Evolutionary conservation across 805 yeast species (phyloP).

Genomic region (Wickerhamiella kurtzmanii): DNA sequence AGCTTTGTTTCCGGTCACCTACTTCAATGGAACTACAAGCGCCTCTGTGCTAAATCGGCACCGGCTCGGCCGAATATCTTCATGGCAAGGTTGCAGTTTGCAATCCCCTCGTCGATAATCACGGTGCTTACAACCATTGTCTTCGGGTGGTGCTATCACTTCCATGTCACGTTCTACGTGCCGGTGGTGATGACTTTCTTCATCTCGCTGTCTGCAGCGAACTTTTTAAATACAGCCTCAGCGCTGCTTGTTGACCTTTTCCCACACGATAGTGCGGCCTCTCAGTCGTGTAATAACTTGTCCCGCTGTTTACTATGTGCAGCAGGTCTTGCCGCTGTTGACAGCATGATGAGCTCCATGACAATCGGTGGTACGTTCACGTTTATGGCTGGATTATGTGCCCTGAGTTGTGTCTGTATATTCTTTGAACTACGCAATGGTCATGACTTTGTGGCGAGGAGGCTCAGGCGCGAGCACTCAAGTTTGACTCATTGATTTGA

Average conservation of each 20-base stretch:
- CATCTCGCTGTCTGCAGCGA: conserved; percentile 43
- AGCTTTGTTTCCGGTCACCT: conserved; percentile 45
- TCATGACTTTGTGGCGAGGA: too few relatives aligned
- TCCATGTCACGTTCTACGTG: conserved; percentile 35
- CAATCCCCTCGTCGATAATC: conserved; percentile 31
- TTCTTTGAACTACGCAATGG: too few relatives aligned
- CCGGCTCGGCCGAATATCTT: conserved; percentile 32
- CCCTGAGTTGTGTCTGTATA: conserved; percentile 10
- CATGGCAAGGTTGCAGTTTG: conserved; percentile 38
- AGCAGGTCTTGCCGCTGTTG: conserved; percentile 50
- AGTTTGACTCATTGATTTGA: too few relatives aligned
- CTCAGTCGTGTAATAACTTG: conserved; percentile 59
- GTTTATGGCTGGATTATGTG: conserved; percentile 38
- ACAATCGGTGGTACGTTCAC: conserved; percentile 68
- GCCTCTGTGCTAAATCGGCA: conserved; percentile 19
- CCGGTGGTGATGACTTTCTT: conserved; percentile 48
- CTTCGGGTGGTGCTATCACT: conserved; percentile 63
- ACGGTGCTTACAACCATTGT: conserved; percentile 33
- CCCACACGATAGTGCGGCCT: conserved; percentile 58
- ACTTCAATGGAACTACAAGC: conserved; percentile 39
- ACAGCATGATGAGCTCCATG: conserved; percentile 44
- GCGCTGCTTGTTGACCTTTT: conserved; percentile 66
- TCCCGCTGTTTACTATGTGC: conserved; percentile 65
- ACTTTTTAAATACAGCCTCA: conserved; percentile 42
- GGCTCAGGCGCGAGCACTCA: too few relatives aligned